A percentile compares a stretch with the other conserved stretches of the same genome.
phyloP scores from a whole-genome alignment of 2,329 filamentous ascomycete species.

The Cryphonectria carpinicola region DNA sequence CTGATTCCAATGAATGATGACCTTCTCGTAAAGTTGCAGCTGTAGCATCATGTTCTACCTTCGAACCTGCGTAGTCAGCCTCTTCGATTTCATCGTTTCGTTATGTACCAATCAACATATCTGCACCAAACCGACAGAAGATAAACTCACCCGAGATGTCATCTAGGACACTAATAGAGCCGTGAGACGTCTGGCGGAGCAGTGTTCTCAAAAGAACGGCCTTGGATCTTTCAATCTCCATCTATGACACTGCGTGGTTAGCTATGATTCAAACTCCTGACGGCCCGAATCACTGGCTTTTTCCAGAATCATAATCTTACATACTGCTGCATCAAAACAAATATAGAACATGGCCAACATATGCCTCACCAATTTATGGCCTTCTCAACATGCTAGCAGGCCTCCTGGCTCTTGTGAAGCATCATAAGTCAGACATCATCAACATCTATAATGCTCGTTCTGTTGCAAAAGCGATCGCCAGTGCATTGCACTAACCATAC shows the following conservation, averaged over 20 bases:
- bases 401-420: conserved; percentile 2
- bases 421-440: conserved; percentile 4
- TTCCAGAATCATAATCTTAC: conserved; percentile 9
- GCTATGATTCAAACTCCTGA: background rate
- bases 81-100: too few species aligned
- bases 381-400: conserved; percentile 12
- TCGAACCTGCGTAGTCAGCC: too few species aligned
- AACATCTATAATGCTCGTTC: background rate
- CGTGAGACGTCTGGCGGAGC: background rate
- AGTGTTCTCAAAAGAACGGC: conserved; percentile 7
- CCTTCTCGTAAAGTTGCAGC: too few species aligned
- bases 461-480: too few species aligned
- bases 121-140: background rate
- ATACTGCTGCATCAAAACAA: background rate
- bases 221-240: conserved; percentile 10
- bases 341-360: conserved; percentile 8
- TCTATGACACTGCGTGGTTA: conserved; percentile 16
- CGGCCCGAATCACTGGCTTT: background rate
- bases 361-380: conserved; percentile 9
- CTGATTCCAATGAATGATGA: too few species aligned
- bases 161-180: background rate
- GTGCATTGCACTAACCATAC: too few species aligned
- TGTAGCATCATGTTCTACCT: too few species aligned
- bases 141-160: background rate
- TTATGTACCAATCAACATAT: too few species aligned